Evolutionary conservation across 2,329 filamentous ascomycete genomes (phyloP), one percentile per base, ranked within the genome.

Genomic region (Aureobasidium sp.): DNA sequence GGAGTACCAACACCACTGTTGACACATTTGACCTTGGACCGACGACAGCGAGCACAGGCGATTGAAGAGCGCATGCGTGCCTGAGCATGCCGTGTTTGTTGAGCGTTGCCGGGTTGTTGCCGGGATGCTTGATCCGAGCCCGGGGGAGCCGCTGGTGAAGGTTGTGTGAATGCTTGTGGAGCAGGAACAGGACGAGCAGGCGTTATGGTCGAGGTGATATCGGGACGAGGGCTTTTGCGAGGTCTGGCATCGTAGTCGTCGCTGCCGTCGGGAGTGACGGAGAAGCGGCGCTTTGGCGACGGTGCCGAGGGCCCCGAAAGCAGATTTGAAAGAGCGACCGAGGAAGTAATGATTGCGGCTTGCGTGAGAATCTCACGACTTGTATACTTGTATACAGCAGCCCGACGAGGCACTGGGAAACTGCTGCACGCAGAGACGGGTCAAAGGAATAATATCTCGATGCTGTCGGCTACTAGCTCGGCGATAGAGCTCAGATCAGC

Each of bases 1-100:
- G 83, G 84, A 16, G 85, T 86, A 64, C 83, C 82, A 62, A 86
- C 82, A 63, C 89, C 89, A 67, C 83, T 82, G 75, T 94, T 94
- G 73, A 90, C 85, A 76, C 90, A 95, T 75, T 93, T 93, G 71
- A 93, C 90, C 76, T 94, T 95, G 71, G 88, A 91, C 68, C 85
- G 84, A 62, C 90, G 82, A 71, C 90, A 93, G 65, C 85, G 81
- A 64, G 84, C 79, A 74, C 90, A 94, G 53, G 90, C 89, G 71
- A 93, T 90, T 69, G 87, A 90, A 50, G 89, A 91, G 67, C 90
- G 83, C 83, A 91, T 88, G 62, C 76, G 73, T 21, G 61, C 54
- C 25, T 61, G 59, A n/a, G 59, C 49, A 61, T 55, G 61, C 41
- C 53, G 45, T 48, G 45, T 53, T 54, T 59, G 61, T 42, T 51